Base-by-base conservation (phyloP, 2,329 filamentous ascomycete species). In the Apiospora hydei region DNA sequence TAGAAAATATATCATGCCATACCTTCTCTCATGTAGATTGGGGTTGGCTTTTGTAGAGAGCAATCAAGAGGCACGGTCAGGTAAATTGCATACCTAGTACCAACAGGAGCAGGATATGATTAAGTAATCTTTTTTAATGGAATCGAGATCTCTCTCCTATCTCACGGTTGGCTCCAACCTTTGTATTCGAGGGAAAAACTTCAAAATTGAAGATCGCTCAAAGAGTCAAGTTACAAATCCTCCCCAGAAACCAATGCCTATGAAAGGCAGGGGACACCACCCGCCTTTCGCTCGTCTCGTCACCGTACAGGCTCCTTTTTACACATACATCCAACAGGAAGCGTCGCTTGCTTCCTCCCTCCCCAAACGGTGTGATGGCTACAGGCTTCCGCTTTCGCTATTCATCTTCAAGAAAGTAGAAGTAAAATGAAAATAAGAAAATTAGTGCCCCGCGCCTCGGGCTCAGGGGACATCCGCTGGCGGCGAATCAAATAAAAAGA, bases 401-500 rank as follows among this genome's bases (percentile, higher is more conserved):
- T 61, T 64, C 30, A 64, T 64, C 57, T 64, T 64, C 21, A 64
- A 64, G 57, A 64, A 64, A 64, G 21, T 64, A 68, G 66, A 46
- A 46, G n/a, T 24, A 26, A 57, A 57, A 24, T 3, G n/a, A 26
- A 44, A 69, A 38, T 38, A 38, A 69, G 26, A 21, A 51, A 69
- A 69, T 69, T 69, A 69, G 47, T 41, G 68, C 68, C 68, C 68
- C 47, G 24, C 49, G 68, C 68, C 68, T 69, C 34, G 68, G 47
- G 68, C 68, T 26, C 46, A 43, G 38, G 38, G 47, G 68, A 69
- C 47, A 24, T 41, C 49, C 68, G 68, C 47, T 69, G 18, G 38
- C 30, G 53, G 68, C 68, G 47, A 57, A 57, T 51, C 46, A 26
- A 24, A 44, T 41, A 69, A 47, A 43, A 53, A 49, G 34, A 21